Conservation (phyloP, 2,329 filamentous ascomycete species). For the Arachnomyces sp. region DNA sequence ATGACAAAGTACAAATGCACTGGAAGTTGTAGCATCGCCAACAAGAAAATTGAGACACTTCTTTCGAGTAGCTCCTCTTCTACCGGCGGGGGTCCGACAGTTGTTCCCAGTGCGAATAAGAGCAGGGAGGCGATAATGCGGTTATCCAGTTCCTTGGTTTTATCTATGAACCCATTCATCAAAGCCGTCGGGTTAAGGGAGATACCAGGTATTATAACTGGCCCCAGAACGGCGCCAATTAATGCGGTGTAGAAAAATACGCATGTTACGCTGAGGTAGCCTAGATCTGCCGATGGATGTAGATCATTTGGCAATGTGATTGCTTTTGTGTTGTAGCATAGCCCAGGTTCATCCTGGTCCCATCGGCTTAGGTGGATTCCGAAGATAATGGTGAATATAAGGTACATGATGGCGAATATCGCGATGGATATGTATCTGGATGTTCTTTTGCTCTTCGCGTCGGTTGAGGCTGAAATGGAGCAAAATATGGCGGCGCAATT, state of each 20-base stretch:
- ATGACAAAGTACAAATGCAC: background rate
- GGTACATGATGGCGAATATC: background rate
- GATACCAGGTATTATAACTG: too few relatives aligned
- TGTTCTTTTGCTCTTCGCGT: background rate
- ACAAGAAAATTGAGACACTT: background rate
- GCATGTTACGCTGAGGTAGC: too few relatives aligned
- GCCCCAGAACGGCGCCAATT: too few relatives aligned
- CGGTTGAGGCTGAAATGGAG: background rate
- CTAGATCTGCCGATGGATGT: too few relatives aligned
- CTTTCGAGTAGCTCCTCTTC: background rate
- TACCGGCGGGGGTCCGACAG: too few relatives aligned
- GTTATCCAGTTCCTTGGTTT: too few relatives aligned
- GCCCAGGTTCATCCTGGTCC: background rate
- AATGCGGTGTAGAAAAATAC: too few relatives aligned
- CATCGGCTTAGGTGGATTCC: background rate
- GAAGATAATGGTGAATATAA: background rate
- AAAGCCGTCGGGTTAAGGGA: too few relatives aligned
- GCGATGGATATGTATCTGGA: background rate
- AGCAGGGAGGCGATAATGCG: too few relatives aligned
- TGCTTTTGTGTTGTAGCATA: slow-evolving; percentile 1
- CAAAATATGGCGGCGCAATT: background rate
- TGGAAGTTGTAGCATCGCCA: background rate
- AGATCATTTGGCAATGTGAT: too few relatives aligned
- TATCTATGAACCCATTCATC: too few relatives aligned
- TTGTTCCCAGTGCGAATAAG: too few relatives aligned